Base-by-base conservation (phyloP, 345 rosid genomes). In the Moricandia arvensis region DNA sequence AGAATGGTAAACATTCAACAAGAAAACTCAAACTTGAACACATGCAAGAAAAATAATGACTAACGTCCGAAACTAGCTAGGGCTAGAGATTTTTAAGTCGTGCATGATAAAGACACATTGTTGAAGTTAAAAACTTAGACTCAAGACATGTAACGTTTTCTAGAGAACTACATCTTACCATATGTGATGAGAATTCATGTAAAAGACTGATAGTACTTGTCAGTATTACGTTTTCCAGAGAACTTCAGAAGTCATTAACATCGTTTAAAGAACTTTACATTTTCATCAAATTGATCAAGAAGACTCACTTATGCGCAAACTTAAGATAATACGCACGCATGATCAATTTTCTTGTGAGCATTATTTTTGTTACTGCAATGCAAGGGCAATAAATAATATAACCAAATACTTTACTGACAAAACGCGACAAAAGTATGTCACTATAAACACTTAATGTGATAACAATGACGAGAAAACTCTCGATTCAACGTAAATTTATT, bases 381-480 rank as follows among this genome's bases (percentile, higher is more conserved):
- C 26, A 58, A 37, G 3, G 27, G 17, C 13, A 21, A 21, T 45
- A n/a, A 54, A 64, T 64, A 63, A 12, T 73, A 12, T 73, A 57
- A 11, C 1, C 15, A 73, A 55, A 35, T 34, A n/a, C 27, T 6
- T 33, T 9, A 63, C 35, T 37, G 38, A 10, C 4, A 43, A 29
- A 29, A 57, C n/a, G 58, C 29, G 15, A 72, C 68, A 61, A 72
- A 0, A 72, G 63, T n/a, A 26, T 55, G 41, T 73, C 76, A 73
- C 69, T 62, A 63, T 72, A 31, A 71, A 31, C 33, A 60, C 60
- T 31, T 0, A 6, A 17, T 21, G 51, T 3, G 26, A 62, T 73
- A 72, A 62, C 75, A 72, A 2, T 62, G 75, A 72, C 68, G 0
- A 5, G 53, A 49, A 43, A 74, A 66, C 78, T 67, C 68, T 24